Conservation (phyloP, 371 early-diverging fungal genomes). For the Choanephora cucurbitarum region DNA sequence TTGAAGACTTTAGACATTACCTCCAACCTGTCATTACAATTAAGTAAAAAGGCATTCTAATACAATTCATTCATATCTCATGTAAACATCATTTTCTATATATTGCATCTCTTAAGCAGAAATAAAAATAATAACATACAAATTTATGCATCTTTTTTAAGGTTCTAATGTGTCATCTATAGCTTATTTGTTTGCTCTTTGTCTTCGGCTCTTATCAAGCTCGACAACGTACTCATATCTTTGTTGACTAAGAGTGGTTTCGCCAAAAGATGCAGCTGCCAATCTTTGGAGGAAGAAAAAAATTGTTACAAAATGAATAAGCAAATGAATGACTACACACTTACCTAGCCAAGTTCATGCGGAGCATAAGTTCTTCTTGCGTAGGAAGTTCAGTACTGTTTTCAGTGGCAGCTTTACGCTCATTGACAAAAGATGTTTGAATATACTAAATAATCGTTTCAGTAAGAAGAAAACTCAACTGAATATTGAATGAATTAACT, state of each 20-base stretch:
- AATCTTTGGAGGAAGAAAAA: constrained; percentile 24
- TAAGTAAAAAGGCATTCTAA: constrained; percentile 52
- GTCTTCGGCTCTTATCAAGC: constrained; percentile 30
- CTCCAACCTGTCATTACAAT: constrained; percentile 57
- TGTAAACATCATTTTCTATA: too few species aligned
- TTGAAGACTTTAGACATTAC: constrained; percentile 64
- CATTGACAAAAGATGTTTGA: constrained; percentile 55
- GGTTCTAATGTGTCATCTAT: too few species aligned
- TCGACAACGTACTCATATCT: constrained; percentile 38
- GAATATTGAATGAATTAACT: background rate
- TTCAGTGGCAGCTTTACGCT: constrained; percentile 51
- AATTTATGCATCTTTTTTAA: too few species aligned
- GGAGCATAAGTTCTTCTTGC: constrained; percentile 53
- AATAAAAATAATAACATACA: too few species aligned
- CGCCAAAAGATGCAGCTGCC: constrained; percentile 46
- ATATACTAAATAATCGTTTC: constrained; percentile 43
- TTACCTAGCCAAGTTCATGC: constrained; percentile 38
- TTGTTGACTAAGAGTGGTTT: constrained; percentile 31
- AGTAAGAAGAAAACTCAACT: too few species aligned
- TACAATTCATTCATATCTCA: background rate
- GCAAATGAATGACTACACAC: too few species aligned
- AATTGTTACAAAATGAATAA: background rate
- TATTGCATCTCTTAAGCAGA: too few species aligned
- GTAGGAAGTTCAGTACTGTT: constrained; percentile 30
- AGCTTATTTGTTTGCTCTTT: too few species aligned